phyloP scores from a whole-genome alignment of 495 filamentous ascomycete genomes.

The Penicillium chermesinum region DNA sequence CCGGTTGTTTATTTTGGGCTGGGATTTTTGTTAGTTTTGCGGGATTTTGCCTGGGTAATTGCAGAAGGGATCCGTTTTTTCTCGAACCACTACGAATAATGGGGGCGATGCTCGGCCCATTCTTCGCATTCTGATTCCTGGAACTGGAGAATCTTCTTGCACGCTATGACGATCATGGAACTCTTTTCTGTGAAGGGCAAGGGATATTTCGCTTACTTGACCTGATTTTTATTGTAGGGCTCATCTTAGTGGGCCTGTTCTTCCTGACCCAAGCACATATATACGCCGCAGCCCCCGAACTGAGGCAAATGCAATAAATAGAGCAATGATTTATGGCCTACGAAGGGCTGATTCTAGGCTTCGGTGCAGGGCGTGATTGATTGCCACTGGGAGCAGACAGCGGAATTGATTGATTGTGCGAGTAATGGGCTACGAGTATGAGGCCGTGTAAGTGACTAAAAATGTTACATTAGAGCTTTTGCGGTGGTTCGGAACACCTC shows the following conservation, averaged over 20 bases:
- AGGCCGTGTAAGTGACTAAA: neutral
- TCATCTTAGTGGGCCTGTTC: conserved; percentile 64
- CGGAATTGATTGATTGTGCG: conserved; percentile 5
- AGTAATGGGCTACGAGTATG: conserved; percentile 36
- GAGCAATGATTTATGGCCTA: too few relatives aligned
- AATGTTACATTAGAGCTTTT: too few relatives aligned
- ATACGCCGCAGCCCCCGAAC: conserved; percentile 42
- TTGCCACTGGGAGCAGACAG: conserved; percentile 50
- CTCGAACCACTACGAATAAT: conserved; percentile 71
- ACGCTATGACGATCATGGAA: conserved; percentile 59
- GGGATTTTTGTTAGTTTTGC: conserved; percentile 64
- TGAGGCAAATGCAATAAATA: too few relatives aligned
- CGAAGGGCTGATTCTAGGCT: conserved; percentile 25
- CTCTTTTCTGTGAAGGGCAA: conserved; percentile 48
- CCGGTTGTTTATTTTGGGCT: conserved; percentile 72
- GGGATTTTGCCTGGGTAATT: conserved; percentile 73
- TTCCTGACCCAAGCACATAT: conserved; percentile 70
- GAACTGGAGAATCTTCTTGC: conserved; percentile 76
- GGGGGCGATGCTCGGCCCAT: conserved; percentile 81
- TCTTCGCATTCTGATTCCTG: conserved; percentile 91
- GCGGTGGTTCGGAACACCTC: too few relatives aligned
- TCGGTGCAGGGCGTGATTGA: conserved; percentile 58
- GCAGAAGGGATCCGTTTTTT: conserved; percentile 87
- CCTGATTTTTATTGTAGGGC: conserved; percentile 54
- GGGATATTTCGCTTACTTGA: conserved; percentile 55